A percentile compares a stretch with the other conserved stretches of the same genome.
phyloP scores from a whole-genome alignment of 2,329 filamentous ascomycete genomes.

The Trichoderma hamatum region DNA sequence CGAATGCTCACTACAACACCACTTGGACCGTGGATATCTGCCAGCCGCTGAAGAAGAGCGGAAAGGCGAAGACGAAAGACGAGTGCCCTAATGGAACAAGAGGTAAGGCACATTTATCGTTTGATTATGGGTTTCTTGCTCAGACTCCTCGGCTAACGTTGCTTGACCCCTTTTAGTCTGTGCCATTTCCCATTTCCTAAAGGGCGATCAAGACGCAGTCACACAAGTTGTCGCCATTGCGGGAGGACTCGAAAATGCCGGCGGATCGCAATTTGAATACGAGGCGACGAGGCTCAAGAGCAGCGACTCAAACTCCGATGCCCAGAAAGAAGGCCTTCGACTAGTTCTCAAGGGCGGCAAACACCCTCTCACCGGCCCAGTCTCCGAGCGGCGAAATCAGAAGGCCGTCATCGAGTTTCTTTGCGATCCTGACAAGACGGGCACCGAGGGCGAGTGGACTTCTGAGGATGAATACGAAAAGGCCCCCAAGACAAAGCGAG shows the following conservation, averaged over 20 bases:
- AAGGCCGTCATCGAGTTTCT: slow-evolving; percentile 82
- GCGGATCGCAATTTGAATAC: slow-evolving; percentile 65
- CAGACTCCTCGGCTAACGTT: background rate
- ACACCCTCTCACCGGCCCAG: slow-evolving; percentile 53
- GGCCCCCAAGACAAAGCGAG: slow-evolving; percentile 23
- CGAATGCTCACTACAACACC: slow-evolving; percentile 62
- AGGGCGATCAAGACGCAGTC: slow-evolving; percentile 53
- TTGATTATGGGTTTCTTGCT: background rate
- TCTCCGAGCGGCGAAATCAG: slow-evolving; percentile 60
- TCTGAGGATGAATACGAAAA: slow-evolving; percentile 51
- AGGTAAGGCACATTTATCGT: slow-evolving; percentile 50
- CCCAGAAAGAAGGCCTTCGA: slow-evolving; percentile 70
- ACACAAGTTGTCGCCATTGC: slow-evolving; percentile 71
- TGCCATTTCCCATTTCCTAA: slow-evolving; percentile 65
- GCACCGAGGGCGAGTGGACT: slow-evolving; percentile 71
- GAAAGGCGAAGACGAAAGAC: slow-evolving; percentile 56
- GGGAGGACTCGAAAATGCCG: slow-evolving; percentile 64
- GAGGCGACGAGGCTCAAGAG: slow-evolving; percentile 67
- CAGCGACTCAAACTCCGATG: slow-evolving; percentile 65
- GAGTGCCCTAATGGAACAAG: slow-evolving; percentile 71
- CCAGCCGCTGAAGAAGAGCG: slow-evolving; percentile 63
- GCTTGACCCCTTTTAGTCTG: slow-evolving; percentile 48
- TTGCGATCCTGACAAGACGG: slow-evolving; percentile 73
- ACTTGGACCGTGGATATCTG: slow-evolving; percentile 85
- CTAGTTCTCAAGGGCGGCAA: slow-evolving; percentile 67